Evolutionary conservation across 2,329 filamentous ascomycete species (phyloP), one percentile per base, ranked within the genome.

Genomic region (Plectosphaerella plurivora): DNA sequence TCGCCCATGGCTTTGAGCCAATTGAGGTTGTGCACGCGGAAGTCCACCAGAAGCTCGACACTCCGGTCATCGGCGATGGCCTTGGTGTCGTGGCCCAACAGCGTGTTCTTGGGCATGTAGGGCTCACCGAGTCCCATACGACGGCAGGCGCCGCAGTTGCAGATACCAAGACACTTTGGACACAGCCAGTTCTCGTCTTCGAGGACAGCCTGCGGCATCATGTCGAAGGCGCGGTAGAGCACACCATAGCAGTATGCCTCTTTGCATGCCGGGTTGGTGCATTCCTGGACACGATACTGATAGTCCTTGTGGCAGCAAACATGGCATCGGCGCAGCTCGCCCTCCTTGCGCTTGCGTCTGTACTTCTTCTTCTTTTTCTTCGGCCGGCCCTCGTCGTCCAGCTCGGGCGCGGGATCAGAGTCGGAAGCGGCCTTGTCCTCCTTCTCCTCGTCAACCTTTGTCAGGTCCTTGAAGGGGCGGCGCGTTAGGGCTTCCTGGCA

Each of bases 231-330:
- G 51, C 94, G 81, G 70, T 91, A 97, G 2, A 99, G 77, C 15
- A 88, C 88, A n/a, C 93, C 93, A 64, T 95, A 99, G 67, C 94
- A 97, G 65, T 95, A 99, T 1, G 82, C 83, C 51, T 88, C 77
- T 12, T 79, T 76, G 63, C 94, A 97, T 9, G 79, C 81, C 3
- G 73, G 71, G 37, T 75, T 85, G 0, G 84, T 85, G 68, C 94
- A 99, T 49, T 84, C 81, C 3, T 90, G 90, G 56, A 96, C 83
- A 62, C 91, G 92, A 82, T 95, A 97, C 18, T 78, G 84, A 49
- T 88, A 86, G 61, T 97, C 90, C 44, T 85, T 82, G 63, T 89
- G 83, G 53, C 82, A 83, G 68, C 93, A 97, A 9, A 95, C 87
- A 65, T 97, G 94, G 62, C 94, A 97, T 55, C 73, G 73, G 55